Conservation (phyloP, 192 early-diverging fungal species). For the Backusella tuberculispora region DNA sequence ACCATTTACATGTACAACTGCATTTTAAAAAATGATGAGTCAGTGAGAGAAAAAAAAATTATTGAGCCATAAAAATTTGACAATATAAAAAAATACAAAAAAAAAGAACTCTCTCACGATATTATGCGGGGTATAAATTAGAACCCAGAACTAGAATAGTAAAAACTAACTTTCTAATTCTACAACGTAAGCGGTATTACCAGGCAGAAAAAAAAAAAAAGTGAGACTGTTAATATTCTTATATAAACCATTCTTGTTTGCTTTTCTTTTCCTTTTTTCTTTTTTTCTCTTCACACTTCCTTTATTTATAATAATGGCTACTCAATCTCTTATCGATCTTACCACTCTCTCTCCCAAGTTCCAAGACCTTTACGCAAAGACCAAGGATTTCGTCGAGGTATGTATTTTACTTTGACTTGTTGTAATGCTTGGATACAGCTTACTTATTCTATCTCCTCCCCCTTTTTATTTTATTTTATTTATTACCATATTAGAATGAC, state of each 20-base stretch:
- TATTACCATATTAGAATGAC: constrained; percentile 62
- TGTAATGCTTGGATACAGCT: too few species aligned
- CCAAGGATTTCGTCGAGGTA: constrained; percentile 67
- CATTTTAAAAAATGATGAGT: constrained; percentile 5
- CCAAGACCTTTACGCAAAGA: constrained; percentile 57
- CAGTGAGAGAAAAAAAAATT: background rate
- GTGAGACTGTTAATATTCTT: constrained; percentile 10
- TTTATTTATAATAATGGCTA: constrained; percentile 34
- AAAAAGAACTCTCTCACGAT: background rate
- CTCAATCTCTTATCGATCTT: constrained; percentile 39
- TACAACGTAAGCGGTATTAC: constrained; percentile 23
- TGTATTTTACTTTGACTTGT: background rate
- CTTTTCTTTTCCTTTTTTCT: constrained; percentile 2
- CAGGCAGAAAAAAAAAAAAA: background rate
- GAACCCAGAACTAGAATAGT: constrained; percentile 1
- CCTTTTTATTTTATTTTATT: background rate
- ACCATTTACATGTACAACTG: background rate
- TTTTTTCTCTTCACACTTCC: background rate
- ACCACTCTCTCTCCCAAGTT: constrained; percentile 52
- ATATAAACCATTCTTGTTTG: background rate
- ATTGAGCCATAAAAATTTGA: background rate
- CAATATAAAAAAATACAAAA: too few species aligned
- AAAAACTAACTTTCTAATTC: background rate
- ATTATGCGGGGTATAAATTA: constrained; percentile 16
- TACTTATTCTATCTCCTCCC: background rate